Base-by-base conservation (phyloP, 2,329 filamentous ascomycete genomes). In the Sphaerostilbella broomeana region DNA sequence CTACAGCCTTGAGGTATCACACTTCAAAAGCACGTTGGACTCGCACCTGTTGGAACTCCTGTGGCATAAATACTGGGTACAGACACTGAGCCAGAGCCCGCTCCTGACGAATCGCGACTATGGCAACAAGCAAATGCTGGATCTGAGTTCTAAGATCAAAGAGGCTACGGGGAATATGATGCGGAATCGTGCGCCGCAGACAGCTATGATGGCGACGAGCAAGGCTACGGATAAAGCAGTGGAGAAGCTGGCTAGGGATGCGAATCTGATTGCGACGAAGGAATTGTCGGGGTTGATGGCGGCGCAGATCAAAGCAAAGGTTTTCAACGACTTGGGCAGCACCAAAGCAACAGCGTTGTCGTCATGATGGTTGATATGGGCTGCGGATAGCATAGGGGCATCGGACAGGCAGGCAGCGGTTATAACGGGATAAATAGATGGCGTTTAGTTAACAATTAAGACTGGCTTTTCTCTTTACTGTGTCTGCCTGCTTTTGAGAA, bases 11-110 rank as follows among this genome's bases (percentile, higher is more conserved):
- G 85, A 94, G 46, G 85, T 97, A 11, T 87, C 87, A 21, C 87
- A 94, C 63, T 98, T 87, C 74, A 97, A 97, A 68, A 92, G 86
- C 47, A 84, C 84, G 0, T 80, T 98, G 19, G 92, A 98, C 63
- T 75, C 81, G 2, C 84, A 88, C 52, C 73, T 98, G 17, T 72
- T 98, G 5, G 86, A 94, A 55, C 75, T 87, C 36, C 71, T 98
- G 20, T 97, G 92, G 92, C 95, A 95, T 69, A 97, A 97, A 64
- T 98, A 98, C 70, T 95, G 88, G 92, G 89, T 95, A 22, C 86
- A 94, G 56, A 98, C 92, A 5, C 75, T 98, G 15, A 94, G 87
- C 21, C 86, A 94, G 53, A 92, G 81, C 51, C 89, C 90, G 16
- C 74, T 95, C 4, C 81, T 94, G 53, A 88, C 86, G 40, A 97